A percentile compares a stretch with the other conserved stretches of the same genome.
phyloP scores from a whole-genome alignment of 164 flowering plant genomes.

The Echeveria elegans region DNA sequence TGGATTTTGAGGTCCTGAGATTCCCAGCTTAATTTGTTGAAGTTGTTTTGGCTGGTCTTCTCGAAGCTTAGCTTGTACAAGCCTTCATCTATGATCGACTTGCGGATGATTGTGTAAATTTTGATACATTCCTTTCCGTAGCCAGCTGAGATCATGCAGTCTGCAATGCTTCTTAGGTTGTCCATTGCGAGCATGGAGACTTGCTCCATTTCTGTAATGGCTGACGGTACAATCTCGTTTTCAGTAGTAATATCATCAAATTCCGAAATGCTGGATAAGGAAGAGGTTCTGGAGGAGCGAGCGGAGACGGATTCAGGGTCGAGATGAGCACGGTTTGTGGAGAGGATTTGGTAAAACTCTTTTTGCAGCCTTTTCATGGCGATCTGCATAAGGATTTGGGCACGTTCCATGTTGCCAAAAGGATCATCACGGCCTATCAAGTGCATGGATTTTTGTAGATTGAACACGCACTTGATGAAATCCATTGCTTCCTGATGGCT shows the following conservation, averaged over 20 bases:
- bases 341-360: constrained; percentile 57
- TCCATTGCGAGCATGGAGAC: constrained; percentile 32
- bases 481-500: constrained; percentile 40
- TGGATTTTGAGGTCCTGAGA: constrained; percentile 38
- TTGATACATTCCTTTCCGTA: constrained; percentile 52
- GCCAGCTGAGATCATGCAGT: constrained; percentile 57
- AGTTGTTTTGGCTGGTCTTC: constrained; percentile 17
- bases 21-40: constrained; percentile 51
- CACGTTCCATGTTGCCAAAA: constrained; percentile 18
- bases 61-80: constrained; percentile 45
- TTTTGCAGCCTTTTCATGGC: constrained; percentile 60
- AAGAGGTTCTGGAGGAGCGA: constrained; percentile 29
- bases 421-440: constrained; percentile 24
- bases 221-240: constrained; percentile 22
- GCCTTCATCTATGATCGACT: constrained; percentile 58
- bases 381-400: constrained; percentile 46
- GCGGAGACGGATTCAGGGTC: constrained; percentile 55
- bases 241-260: constrained; percentile 16
- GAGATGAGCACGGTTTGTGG: constrained; percentile 43
- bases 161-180: constrained; percentile 48
- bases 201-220: constrained; percentile 24
- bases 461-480: constrained; percentile 34
- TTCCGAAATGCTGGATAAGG: constrained; percentile 35
- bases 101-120: constrained; percentile 40
- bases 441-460: constrained; percentile 60